Evolutionary conservation across 140 eudicot genomes (phyloP), one percentile per base, ranked within the genome.

Genomic region (Oenanthe javanica): DNA sequence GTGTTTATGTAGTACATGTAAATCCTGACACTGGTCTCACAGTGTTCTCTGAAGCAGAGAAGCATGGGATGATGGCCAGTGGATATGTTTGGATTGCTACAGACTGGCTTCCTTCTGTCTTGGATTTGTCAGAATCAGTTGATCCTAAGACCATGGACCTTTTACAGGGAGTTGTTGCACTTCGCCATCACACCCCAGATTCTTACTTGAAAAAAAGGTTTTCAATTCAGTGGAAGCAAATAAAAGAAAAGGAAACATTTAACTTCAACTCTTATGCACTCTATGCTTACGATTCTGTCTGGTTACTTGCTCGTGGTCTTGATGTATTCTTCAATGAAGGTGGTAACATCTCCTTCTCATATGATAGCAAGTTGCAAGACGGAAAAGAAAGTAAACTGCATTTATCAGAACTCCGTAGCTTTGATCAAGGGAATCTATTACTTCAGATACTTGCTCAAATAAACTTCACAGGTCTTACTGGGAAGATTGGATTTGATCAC

Each of bases 71-170:
- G 98, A 85, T 93, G 98, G 79, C 74, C 18, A 45, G 48, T 64
- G 91, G 87, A 50, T 93, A 89, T 77, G 96, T 91, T 2, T 93
- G 98, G 98, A 91, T 93, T 79, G 81, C 98, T 16, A 93, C 94
- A 0, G 98, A 91, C 79, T 93, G 98, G 98, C 96, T 93, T 72
- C 84, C 89, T 18, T 86, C 93, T 14, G 81, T 88, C 69, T 81
- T 93, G 5, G 98, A 93, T 87, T 81, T 84, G 0, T 64, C 89
- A 38, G 93, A 85, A 77, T 57, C 63, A 4, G 81, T 80, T 8
- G 85, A 77, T 52, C 51, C 90, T 9, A 82, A 50, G 4, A 80
- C 79, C 6, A 78, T 83, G 87, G 84, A 78, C 40, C 84, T 78
- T 2, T 18, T 93, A 75, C 96, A 93, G 83, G 96, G 98, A n/a